phyloP scores from a whole-genome alignment of 148 eudicot genomes.

The Pouteria glomerata region DNA sequence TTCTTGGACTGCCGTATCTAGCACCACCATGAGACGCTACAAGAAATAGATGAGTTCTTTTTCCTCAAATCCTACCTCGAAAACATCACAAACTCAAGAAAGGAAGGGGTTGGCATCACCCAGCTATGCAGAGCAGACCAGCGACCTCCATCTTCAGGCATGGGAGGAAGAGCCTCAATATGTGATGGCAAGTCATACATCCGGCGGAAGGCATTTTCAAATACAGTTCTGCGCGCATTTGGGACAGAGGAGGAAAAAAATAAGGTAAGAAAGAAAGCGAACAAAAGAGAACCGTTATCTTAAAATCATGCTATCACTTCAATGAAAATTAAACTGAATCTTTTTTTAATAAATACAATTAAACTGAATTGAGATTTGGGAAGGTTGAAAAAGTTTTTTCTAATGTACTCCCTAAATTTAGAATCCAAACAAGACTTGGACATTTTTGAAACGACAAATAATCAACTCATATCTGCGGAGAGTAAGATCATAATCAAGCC shows the following conservation, averaged over 20 bases:
- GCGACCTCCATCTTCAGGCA: slow-evolving; percentile 89
- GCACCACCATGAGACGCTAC: not conserved
- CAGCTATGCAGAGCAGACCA: slow-evolving; percentile 95
- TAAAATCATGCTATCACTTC: no score
- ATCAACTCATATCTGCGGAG: not conserved
- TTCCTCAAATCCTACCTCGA: slow-evolving; percentile 45
- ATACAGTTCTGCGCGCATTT: slow-evolving; percentile 56
- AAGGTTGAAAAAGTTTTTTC: not conserved
- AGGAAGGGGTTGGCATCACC: slow-evolving; percentile 99
- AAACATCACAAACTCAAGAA: slow-evolving; percentile 87
- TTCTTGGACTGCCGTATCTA: no score
- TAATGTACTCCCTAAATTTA: not conserved
- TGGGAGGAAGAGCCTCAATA: slow-evolving; percentile 89
- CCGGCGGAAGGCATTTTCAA: slow-evolving; percentile 73
- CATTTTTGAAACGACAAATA: not conserved
- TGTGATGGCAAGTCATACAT: slow-evolving; percentile 84
- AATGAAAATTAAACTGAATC: no score
- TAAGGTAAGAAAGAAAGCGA: not conserved
- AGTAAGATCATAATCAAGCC: not conserved
- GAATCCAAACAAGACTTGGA: not conserved
- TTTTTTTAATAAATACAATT: not conserved
- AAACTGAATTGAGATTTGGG: not conserved
- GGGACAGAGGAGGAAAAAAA: not conserved
- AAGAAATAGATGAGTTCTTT: not conserved
- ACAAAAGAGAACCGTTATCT: not conserved